Evolutionary conservation across 2,329 filamentous ascomycete species (phyloP), one percentile per base, ranked within the genome.

Genomic region (Penicillium verrucosum): DNA sequence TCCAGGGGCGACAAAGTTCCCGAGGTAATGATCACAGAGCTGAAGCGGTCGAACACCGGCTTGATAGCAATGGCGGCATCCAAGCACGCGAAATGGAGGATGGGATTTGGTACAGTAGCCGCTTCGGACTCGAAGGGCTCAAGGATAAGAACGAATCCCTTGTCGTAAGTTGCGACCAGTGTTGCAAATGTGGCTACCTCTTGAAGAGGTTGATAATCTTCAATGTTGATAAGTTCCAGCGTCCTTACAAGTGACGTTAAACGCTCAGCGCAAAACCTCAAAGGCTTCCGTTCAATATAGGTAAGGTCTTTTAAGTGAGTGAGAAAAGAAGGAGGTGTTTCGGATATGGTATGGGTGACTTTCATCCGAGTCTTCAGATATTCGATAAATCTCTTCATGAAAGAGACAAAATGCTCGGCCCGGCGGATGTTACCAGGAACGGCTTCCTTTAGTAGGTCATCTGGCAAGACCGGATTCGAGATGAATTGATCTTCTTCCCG

Each of bases 281-380:
- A 75, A 0, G 94, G 94, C 67, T 99, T 99, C 73, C 91, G 91
- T 72, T 99, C 94, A 67, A 99, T 99, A 69, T 96, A 99, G 0
- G 95, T 99, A 55, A 96, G 87, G 64, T 99, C 94, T 70, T 90
- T 95, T 7, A 99, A 80, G 77, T 99, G 93, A 16, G 89, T 85
- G 9, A 99, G 81, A 72, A 99, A 99, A 0, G 93, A 97, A 2
- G 90, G 89, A 0, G 94, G 94, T 0, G 93, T 99, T 74, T 99
- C 94, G 8, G 94, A 97, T 62, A 97, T 97, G 62, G 96, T 93
- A 70, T 97, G 92, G 5, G 94, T 86, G 14, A 97, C 92, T 80
- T 96, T 97, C 94, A 99, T 97, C 57, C 95, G 86, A 2, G 93
- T 97, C 82, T 92, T 97, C 49, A 99, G 81, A 68, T 99, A 99